These are phyloP conservation scores for Rhynchospora tenuis DNA, from an alignment of 176 grass and related monocot species.

Conservation along the genomic window DNA sequence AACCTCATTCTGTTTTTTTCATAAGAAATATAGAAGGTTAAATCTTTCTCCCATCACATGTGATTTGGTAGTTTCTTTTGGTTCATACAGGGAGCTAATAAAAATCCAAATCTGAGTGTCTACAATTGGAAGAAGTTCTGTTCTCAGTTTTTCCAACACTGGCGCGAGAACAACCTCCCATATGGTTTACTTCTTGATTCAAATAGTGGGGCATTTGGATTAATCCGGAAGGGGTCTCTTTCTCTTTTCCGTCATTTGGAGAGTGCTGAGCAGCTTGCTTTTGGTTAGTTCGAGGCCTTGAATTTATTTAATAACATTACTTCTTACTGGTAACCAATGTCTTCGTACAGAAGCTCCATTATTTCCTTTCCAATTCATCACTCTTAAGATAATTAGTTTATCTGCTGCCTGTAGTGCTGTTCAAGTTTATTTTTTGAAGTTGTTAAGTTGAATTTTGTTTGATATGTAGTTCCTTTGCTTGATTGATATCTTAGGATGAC, in stretches of 20 bases:
- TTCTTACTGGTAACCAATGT: background rate
- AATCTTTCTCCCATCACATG: background rate
- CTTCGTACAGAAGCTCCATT: background rate
- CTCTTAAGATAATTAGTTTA: background rate
- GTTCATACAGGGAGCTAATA: conserved; percentile 53
- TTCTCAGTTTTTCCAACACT: conserved; percentile 65
- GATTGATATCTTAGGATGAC: background rate
- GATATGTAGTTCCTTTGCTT: background rate
- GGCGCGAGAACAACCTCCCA: conserved; percentile 60
- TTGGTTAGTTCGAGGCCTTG: conserved; percentile 40
- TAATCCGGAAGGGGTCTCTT: conserved; percentile 82
- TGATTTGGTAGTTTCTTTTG: conserved; percentile 25
- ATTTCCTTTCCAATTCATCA: background rate
- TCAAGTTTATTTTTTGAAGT: background rate
- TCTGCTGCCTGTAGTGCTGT: background rate
- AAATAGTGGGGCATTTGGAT: conserved; percentile 58
- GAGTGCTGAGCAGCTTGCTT: conserved; percentile 62
- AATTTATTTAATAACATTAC: conserved; percentile 13
- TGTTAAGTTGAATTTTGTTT: background rate
- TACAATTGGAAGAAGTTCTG: conserved; percentile 89
- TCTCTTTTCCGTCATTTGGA: conserved; percentile 87
- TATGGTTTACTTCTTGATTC: conserved; percentile 82
- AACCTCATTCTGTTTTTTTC: conserved; percentile 7
- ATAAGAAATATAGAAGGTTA: background rate
- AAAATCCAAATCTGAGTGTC: conserved; percentile 40